A percentile compares a stretch with the other conserved stretches of the same genome.
These are phyloP conservation scores for Geotrichum ghanense DNA, from an alignment of 805 yeast genomes.

Conservation along the genomic window DNA sequence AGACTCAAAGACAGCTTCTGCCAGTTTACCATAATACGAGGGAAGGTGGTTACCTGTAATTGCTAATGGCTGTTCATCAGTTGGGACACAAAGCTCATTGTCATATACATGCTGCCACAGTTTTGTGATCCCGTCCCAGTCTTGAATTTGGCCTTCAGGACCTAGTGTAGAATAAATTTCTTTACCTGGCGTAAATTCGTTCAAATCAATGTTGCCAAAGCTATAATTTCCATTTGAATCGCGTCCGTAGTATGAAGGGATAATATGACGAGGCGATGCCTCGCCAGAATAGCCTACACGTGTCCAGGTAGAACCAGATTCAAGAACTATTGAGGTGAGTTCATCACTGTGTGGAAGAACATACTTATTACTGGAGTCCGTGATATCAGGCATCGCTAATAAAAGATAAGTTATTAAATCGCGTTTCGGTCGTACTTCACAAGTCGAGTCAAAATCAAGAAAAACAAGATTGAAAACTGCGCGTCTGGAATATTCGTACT, in stretches of 20 bases:
- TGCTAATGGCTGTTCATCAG: conserved; percentile 54
- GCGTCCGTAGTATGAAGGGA: conserved; percentile 59
- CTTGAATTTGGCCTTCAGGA: background rate
- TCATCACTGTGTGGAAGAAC: conserved; percentile 41
- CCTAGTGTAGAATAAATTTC: conserved; percentile 24
- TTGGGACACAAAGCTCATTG: conserved; percentile 23
- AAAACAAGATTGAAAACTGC: too few species aligned
- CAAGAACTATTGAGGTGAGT: conserved; percentile 80
- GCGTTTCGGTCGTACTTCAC: too few species aligned
- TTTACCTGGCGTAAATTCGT: conserved; percentile 23
- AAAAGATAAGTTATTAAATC: too few species aligned
- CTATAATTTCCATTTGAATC: conserved; percentile 16
- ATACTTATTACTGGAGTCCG: background rate
- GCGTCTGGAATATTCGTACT: too few species aligned
- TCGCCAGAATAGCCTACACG: conserved; percentile 90
- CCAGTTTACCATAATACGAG: conserved; percentile 43
- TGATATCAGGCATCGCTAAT: background rate
- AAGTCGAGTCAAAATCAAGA: too few species aligned
- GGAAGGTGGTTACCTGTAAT: conserved; percentile 53
- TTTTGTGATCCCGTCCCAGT: conserved; percentile 34
- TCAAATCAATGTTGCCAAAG: conserved; percentile 33
- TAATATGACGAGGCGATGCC: conserved; percentile 65
- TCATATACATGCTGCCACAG: conserved; percentile 38
- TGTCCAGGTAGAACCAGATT: conserved; percentile 78
- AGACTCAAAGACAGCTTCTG: conserved; percentile 66